These are phyloP conservation scores for Suhomyces chickasaworum DNA, from an alignment of 1,139 yeast species.

Conservation along the genomic window DNA sequence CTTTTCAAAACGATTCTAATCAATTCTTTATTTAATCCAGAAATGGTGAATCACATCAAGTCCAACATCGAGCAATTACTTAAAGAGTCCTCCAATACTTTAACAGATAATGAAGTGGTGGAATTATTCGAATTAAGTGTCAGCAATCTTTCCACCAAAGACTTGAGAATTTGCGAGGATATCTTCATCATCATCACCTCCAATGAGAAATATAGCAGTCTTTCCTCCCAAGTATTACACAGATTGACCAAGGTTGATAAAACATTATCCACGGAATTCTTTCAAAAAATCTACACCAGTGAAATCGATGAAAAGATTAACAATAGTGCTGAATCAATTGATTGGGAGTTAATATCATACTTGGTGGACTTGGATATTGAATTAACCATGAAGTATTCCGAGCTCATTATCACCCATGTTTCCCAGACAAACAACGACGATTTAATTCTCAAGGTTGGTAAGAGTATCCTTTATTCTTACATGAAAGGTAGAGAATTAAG, in stretches of 20 bases:
- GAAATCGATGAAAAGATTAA: slow-evolving; percentile 25
- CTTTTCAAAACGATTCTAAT: slow-evolving; percentile 11
- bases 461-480: slow-evolving; percentile 48
- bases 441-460: slow-evolving; percentile 29
- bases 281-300: slow-evolving; percentile 34
- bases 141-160: slow-evolving; percentile 26
- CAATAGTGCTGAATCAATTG: slow-evolving; percentile 17
- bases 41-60: slow-evolving; percentile 20
- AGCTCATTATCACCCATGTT: slow-evolving; percentile 22
- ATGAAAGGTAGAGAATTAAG: slow-evolving; percentile 61
- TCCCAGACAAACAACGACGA: slow-evolving; percentile 1
- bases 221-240: slow-evolving; percentile 42
- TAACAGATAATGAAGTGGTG: slow-evolving; percentile 20
- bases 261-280: slow-evolving; percentile 50
- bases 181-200: slow-evolving; percentile 40
- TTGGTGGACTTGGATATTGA: slow-evolving; percentile 54
- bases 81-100: slow-evolving; percentile 14
- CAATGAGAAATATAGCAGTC: slow-evolving; percentile 27
- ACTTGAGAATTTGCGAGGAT: slow-evolving; percentile 44
- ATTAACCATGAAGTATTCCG: slow-evolving; percentile 45
- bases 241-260: slow-evolving; percentile 42
- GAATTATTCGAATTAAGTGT: slow-evolving; percentile 32
- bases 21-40: slow-evolving; percentile 22
- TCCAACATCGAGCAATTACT: slow-evolving; percentile 24
- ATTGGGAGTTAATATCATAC: slow-evolving; percentile 49